Base-by-base conservation (phyloP, 345 rosid genomes). In the Pseudoturritis turrita region DNA sequence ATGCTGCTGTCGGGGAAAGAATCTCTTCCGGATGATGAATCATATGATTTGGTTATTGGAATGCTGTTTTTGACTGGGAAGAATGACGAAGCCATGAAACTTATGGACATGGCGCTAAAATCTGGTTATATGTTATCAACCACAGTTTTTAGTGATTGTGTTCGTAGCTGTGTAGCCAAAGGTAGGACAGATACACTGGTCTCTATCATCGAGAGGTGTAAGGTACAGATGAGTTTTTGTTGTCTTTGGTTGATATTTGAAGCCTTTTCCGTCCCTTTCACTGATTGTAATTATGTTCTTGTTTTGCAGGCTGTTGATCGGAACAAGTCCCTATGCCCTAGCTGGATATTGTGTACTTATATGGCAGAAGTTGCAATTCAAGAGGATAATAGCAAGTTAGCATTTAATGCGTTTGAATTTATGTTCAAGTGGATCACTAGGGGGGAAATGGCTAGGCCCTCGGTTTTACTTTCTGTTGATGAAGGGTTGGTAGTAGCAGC, bases 11-110 rank as follows among this genome's bases (percentile, higher is more conserved):
- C 82, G 18, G 89, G 90, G 65, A 81, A 80, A 25, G 96, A 86
- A 66, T 87, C 99, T 46, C 83, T 46, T 75, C 97, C 99, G 44
- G 92, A 95, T 64, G 96, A 90, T 65, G 97, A 86, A 71, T 82
- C 97, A 0, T 95, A 81, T 74, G 89, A 83, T 51, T 66, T 95
- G 83, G 89, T 95, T 65, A 72, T 84, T 35, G 77, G 77, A 65
- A 79, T 91, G 96, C 55, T 90, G 70, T 85, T 86, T 59, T 54
- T 1, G 41, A 53, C 57, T 2, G 57, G 81, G 21, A 65, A 85
- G 77, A 64, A 86, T 67, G 96, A 89, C 58, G 54, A 87, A 80
- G 96, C 94, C 62, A 77, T 91, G 81, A 85, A 87, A 68, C 73
- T 82, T 62, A 57, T 89, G 19, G 92, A 91, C 71, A 56, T 77